Evolutionary conservation across 169 alveolate species (phyloP), one percentile per base, ranked within the genome.

Genomic region (Plasmodium berghei): DNA sequence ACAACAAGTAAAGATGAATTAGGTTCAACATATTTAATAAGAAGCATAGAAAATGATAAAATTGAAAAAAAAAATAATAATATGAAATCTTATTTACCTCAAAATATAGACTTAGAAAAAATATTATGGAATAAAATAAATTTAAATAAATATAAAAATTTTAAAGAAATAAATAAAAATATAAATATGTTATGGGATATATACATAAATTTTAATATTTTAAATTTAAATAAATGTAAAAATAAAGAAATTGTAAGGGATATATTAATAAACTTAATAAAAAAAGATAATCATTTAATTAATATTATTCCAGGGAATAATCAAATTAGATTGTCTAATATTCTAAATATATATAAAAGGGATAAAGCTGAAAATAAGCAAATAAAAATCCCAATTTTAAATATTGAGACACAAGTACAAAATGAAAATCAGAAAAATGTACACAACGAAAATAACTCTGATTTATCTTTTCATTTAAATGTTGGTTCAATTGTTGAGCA

Each of bases 31-130:
- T 3, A 8, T 52, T 52, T 52, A 14, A 10, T 52, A 52, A 52
- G 20, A 8, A 6, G 6, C 3, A 69, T 16, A 22, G 1, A 22
- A 22, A 22, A 22, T 42, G 6, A 56, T 45, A 34, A 46, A 5
- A 12, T 0, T 20, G 34, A 6, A 46, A 56, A 69, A 56, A 20
- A 9, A 46, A 28, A 56, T 9, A 20, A 18, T n/a, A 55, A 9
- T 18, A 55, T 40, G n/a, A 10, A 18, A 28, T 9, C 18, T 8
- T 10, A 28, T 16, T 55, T 64, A 28, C 89, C 89, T 49, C 48
- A 20, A 4, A 75, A 75, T 63, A 34, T 75, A 49, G 59, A 75
- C 28, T 55, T 70, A 75, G 70, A 75, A 40, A 40, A 75, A 22
- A 63, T 75, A n/a, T 56, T 75, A 9, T 49, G 69, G 77, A 75